Conservation (phyloP, 768 basidiomycete genomes). For the Chiua virens region DNA sequence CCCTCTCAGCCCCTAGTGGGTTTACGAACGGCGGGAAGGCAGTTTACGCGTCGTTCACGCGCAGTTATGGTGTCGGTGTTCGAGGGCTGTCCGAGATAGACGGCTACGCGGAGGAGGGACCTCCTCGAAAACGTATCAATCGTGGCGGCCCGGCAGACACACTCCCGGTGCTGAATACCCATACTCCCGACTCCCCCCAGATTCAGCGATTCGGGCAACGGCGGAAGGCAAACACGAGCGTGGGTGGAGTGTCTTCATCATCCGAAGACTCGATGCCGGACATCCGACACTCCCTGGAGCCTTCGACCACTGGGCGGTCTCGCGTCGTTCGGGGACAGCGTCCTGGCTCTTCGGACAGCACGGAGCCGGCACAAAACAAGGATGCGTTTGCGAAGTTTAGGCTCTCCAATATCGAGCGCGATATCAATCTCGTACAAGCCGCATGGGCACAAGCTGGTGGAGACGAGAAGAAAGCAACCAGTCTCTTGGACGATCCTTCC, state of each 20-base stretch:
- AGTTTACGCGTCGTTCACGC: conserved; percentile 56
- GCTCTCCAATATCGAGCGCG: conserved; percentile 55
- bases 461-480: conserved; percentile 60
- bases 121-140: conserved; percentile 71
- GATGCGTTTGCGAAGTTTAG: conserved; percentile 55
- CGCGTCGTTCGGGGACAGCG: conserved; percentile 55
- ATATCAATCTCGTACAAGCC: conserved; percentile 44
- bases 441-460: conserved; percentile 67
- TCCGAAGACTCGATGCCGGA: conserved; percentile 72
- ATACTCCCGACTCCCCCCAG: conserved; percentile 55
- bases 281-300: conserved; percentile 38
- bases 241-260: conserved; percentile 52
- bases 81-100: conserved; percentile 41
- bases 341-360: conserved; percentile 31
- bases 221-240: conserved; percentile 37
- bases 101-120: conserved; percentile 49
- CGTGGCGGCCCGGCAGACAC: conserved; percentile 44
- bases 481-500: conserved; percentile 52
- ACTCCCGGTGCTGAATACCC: conserved; percentile 19
- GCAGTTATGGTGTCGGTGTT: conserved; percentile 36
- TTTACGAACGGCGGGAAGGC: conserved; percentile 46
- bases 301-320: conserved; percentile 39
- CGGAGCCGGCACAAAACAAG: conserved; percentile 24
- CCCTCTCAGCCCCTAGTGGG: conserved; percentile 58
- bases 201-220: conserved; percentile 53